A percentile compares a stretch with the other conserved stretches of the same genome.
These are phyloP conservation scores for Podosphaera xanthii DNA, from an alignment of 2,329 filamentous ascomycete genomes.

Conservation along the genomic window DNA sequence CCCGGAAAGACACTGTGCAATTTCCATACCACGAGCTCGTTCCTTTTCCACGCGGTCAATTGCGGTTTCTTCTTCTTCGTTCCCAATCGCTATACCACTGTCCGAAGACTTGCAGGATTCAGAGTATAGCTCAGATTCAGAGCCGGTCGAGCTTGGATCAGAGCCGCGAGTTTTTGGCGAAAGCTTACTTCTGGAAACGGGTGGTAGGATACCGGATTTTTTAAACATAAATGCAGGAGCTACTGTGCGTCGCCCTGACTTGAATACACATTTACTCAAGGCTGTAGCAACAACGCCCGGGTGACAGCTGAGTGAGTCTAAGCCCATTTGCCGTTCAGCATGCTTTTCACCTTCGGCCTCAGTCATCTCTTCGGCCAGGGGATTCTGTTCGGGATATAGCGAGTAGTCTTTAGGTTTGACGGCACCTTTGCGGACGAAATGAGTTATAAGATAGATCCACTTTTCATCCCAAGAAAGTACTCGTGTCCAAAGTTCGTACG, in stretches of 20 bases:
- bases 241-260: conserved; percentile 61
- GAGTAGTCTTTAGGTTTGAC: conserved; percentile 27
- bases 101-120: conserved; percentile 6
- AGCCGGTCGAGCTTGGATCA: neutral
- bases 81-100: conserved; percentile 6
- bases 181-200: conserved; percentile 34
- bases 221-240: conserved; percentile 56
- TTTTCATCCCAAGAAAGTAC: conserved; percentile 62
- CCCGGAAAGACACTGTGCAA: conserved; percentile 5
- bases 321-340: conserved; percentile 15
- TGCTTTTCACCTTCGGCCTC: conserved; percentile 19
- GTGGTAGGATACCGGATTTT: conserved; percentile 51
- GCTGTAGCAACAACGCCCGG: conserved; percentile 48
- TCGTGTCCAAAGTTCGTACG: conserved; percentile 52
- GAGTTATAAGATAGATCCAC: conserved; percentile 57
- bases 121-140: neutral
- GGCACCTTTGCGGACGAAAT: conserved; percentile 42
- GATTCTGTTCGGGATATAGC: conserved; percentile 16
- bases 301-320: conserved; percentile 15
- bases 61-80: conserved; percentile 3
- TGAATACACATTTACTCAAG: conserved; percentile 46
- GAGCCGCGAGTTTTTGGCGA: neutral
- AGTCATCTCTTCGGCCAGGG: conserved; percentile 13
- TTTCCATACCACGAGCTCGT: conserved; percentile 8
- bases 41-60: conserved; percentile 7